These are phyloP conservation scores for Acidomyces sp. DNA, from an alignment of 495 filamentous ascomycete genomes.

Conservation along the genomic window DNA sequence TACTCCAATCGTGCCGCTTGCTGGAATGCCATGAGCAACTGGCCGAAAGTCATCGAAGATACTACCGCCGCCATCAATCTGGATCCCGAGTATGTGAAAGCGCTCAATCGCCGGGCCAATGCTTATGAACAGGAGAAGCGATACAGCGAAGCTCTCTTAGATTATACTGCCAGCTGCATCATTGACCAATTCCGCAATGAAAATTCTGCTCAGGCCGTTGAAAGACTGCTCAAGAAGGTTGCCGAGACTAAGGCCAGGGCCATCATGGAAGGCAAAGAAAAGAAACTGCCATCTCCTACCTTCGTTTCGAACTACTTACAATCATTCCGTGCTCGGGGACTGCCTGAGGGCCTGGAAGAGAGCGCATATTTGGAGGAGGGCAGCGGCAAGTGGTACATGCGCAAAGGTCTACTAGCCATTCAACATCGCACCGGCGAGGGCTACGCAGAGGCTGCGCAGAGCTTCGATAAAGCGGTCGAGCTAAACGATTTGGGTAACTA, in stretches of 20 bases:
- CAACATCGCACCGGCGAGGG: slow-evolving; percentile 73
- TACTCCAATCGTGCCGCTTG: slow-evolving; percentile 98
- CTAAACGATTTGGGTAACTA: slow-evolving; percentile 60
- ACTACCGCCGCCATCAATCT: slow-evolving; percentile 86
- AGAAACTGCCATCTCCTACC: slow-evolving; percentile 81
- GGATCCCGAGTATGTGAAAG: slow-evolving; percentile 94
- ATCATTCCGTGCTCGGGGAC: slow-evolving; percentile 74
- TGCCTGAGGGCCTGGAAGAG: slow-evolving; percentile 74
- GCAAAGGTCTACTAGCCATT: slow-evolving; percentile 67
- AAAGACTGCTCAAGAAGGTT: slow-evolving; percentile 90
- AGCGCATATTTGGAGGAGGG: slow-evolving; percentile 59
- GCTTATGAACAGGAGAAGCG: slow-evolving; percentile 86
- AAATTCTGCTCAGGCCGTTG: slow-evolving; percentile 71
- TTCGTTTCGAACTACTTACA: slow-evolving; percentile 98
- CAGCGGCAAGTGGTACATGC: slow-evolving; percentile 71
- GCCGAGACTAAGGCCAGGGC: slow-evolving; percentile 82
- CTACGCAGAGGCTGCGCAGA: slow-evolving; percentile 70
- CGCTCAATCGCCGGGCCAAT: slow-evolving; percentile 85
- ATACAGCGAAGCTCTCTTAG: slow-evolving; percentile 87
- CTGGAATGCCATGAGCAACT: slow-evolving; percentile 80
- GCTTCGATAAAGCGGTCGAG: slow-evolving; percentile 81
- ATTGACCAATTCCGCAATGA: slow-evolving; percentile 94
- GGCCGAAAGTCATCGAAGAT: slow-evolving; percentile 95
- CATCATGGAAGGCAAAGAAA: slow-evolving; percentile 65
- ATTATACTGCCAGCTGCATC: slow-evolving; percentile 98